Percentiles rank a stretch among this genome's conserved stretches.
Evolutionary conservation across 192 early-diverging fungal species (phyloP).

Genomic region (Entomortierella lignicola): DNA sequence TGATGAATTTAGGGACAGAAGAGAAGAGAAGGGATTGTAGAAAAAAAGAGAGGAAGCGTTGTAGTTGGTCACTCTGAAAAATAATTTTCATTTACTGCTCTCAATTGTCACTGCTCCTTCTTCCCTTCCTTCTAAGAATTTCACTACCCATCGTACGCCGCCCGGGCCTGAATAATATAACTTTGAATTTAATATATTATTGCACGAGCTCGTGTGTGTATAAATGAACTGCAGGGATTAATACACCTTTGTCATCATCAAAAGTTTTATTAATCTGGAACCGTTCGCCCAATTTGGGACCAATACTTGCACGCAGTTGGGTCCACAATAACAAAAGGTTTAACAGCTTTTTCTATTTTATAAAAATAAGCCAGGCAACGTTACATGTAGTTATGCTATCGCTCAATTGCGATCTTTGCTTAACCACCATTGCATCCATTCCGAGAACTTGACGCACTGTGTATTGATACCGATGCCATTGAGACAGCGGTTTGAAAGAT

Average conservation of each 20-base stretch:
- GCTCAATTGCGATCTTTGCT: too few relatives aligned
- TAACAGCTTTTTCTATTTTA: too few relatives aligned
- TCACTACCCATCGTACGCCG: background rate
- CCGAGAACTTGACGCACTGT: slow-evolving; percentile 60
- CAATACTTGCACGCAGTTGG: too few relatives aligned
- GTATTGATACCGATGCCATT: slow-evolving; percentile 66
- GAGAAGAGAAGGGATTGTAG: background rate
- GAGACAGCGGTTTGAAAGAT: slow-evolving; percentile 71
- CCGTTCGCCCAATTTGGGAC: too few relatives aligned
- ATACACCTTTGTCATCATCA: background rate
- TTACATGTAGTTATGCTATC: background rate
- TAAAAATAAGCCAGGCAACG: background rate
- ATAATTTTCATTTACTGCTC: background rate
- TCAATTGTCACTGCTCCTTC: background rate
- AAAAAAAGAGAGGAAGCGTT: background rate
- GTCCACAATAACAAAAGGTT: too few relatives aligned
- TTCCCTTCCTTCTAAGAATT: background rate
- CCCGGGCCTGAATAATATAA: background rate
- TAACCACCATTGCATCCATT: slow-evolving; percentile 61
- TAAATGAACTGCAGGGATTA: background rate
- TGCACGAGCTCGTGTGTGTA: background rate
- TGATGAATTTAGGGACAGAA: background rate
- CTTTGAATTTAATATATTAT: background rate
- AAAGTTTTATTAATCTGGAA: too few relatives aligned
- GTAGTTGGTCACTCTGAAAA: background rate